phyloP scores from a whole-genome alignment of 169 alveolate genomes.

The Perkinsus chesapeaki region DNA sequence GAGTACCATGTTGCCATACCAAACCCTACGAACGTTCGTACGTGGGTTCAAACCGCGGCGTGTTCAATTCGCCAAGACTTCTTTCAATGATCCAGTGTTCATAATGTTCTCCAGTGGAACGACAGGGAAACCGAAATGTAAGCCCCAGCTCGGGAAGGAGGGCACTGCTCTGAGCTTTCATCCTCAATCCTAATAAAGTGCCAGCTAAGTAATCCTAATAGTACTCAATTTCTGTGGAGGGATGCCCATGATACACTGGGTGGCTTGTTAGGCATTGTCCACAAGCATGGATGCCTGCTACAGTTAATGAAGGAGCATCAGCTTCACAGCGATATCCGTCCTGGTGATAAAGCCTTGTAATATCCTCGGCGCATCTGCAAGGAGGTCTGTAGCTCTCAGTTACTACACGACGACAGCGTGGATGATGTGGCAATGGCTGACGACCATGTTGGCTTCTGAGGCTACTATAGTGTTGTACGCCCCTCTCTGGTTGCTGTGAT shows the following conservation, averaged over 20 bases:
- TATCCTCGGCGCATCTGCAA: not conserved
- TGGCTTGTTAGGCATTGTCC: not conserved
- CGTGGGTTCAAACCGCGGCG: not conserved
- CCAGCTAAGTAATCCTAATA: too few relatives aligned
- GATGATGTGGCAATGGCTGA: conserved; percentile 33
- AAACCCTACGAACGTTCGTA: not conserved
- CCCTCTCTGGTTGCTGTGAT: not conserved
- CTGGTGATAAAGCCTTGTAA: conserved; percentile 14
- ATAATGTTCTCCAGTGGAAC: conserved; percentile 20
- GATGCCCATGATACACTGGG: not conserved
- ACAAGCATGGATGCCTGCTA: conserved; percentile 12
- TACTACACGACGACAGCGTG: conserved; percentile 2
- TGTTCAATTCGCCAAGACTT: not conserved
- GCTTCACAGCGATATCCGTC: conserved; percentile 12
- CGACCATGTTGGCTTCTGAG: conserved; percentile 16
- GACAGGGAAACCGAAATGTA: conserved; percentile 17
- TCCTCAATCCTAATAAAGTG: too few relatives aligned
- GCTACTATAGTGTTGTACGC: not conserved
- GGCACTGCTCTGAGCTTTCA: too few relatives aligned
- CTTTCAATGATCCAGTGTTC: conserved; percentile 18
- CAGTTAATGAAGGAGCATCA: conserved; percentile 21
- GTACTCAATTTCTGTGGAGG: too few relatives aligned
- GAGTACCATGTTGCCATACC: not conserved
- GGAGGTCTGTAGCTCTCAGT: not conserved
- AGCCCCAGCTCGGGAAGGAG: too few relatives aligned